These are phyloP conservation scores for Hypoxylon sp. DNA, from an alignment of 2,329 filamentous ascomycete genomes.

Conservation along the genomic window DNA sequence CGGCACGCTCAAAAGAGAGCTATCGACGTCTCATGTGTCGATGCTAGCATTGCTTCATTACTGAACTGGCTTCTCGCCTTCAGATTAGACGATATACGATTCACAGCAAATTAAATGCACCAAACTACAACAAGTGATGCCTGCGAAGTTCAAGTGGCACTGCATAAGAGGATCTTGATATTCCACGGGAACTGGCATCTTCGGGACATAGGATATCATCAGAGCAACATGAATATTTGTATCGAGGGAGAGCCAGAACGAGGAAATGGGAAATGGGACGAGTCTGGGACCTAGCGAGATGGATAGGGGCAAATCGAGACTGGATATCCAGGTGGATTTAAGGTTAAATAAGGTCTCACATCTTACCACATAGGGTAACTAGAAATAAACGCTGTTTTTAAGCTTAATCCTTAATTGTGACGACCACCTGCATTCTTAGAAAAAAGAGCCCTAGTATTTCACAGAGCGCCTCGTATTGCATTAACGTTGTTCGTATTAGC, in stretches of 20 bases:
- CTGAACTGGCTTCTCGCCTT: neutral
- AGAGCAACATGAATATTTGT: neutral
- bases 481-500: slow-evolving; percentile 26
- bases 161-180: too few species aligned
- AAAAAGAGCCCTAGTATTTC: neutral
- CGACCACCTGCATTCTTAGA: neutral
- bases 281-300: neutral
- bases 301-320: neutral
- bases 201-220: neutral
- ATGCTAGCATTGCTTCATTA: neutral
- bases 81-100: neutral
- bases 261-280: neutral
- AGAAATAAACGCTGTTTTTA: neutral
- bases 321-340: neutral
- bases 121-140: neutral
- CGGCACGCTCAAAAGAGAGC: neutral
- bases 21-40: neutral
- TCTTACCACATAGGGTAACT: neutral
- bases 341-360: neutral
- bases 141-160: neutral
- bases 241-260: neutral
- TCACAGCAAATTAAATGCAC: neutral
- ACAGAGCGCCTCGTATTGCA: neutral
- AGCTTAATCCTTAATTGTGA: neutral
- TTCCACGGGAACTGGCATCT: too few species aligned